Percentiles rank a stretch among this genome's conserved stretches.
phyloP scores from a whole-genome alignment of 2,329 filamentous ascomycete genomes.

The Trichophyton schoenleinii region DNA sequence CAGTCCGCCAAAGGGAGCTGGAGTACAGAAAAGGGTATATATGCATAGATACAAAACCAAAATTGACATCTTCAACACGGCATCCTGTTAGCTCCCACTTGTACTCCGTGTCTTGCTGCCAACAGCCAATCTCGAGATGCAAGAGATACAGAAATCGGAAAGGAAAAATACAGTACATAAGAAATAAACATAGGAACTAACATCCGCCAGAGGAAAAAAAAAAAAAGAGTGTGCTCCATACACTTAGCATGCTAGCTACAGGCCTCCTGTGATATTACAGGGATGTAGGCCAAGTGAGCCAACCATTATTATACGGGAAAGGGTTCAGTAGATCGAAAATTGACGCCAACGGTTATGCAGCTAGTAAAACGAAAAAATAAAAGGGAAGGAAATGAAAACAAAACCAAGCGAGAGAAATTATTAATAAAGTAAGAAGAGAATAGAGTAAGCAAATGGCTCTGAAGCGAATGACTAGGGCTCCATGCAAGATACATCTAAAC shows the following conservation, averaged over 20 bases:
- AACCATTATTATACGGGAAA: background rate
- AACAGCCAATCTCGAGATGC: background rate
- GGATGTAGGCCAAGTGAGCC: background rate
- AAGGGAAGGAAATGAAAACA: background rate
- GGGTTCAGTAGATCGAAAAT: background rate
- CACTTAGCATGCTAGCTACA: background rate
- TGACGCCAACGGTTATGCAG: background rate
- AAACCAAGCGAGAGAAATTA: background rate
- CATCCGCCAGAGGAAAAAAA: background rate
- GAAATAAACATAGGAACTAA: background rate
- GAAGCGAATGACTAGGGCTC: background rate
- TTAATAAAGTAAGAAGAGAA: background rate
- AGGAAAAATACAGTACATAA: background rate
- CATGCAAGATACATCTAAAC: background rate
- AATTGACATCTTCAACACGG: background rate
- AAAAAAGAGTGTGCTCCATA: background rate
- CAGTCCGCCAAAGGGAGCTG: background rate
- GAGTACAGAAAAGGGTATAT: background rate
- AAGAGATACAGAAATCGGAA: background rate
- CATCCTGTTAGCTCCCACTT: background rate
- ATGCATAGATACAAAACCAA: conserved; percentile 1
- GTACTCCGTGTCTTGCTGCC: background rate
- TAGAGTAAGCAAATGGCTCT: background rate
- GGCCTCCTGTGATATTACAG: background rate
- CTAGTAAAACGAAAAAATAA: background rate